These are phyloP conservation scores for Candida coleopterorum DNA, from an alignment of 805 yeast genomes.

Conservation along the genomic window DNA sequence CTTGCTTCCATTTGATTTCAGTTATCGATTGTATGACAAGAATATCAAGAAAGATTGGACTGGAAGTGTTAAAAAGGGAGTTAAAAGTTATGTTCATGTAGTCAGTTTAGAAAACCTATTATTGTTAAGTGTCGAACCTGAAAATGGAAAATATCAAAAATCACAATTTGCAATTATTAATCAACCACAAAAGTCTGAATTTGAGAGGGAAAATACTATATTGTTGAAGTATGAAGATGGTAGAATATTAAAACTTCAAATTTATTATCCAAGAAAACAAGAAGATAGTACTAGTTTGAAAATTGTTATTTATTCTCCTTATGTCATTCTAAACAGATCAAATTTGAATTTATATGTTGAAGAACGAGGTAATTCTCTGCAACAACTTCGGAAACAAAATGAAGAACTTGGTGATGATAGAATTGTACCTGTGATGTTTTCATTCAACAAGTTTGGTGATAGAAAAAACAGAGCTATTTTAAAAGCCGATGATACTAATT, in stretches of 20 bases:
- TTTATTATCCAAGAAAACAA: constrained; percentile 56
- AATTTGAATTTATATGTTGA: constrained; percentile 57
- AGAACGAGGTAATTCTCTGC: constrained; percentile 53
- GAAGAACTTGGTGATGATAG: constrained; percentile 18
- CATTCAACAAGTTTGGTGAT: constrained; percentile 59
- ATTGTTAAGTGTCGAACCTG: constrained; percentile 64
- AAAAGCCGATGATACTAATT: constrained; percentile 60
- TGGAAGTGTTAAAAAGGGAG: constrained; percentile 59
- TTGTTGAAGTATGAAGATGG: constrained; percentile 57
- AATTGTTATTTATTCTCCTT: constrained; percentile 77
- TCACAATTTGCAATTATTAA: constrained; percentile 77
- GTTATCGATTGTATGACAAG: constrained; percentile 73
- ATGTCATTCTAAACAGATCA: constrained; percentile 76
- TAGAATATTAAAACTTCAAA: constrained; percentile 56
- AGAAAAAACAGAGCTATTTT: constrained; percentile 63
- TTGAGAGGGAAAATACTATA: constrained; percentile 51
- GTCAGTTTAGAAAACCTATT: constrained; percentile 70
- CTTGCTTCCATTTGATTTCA: constrained; percentile 74
- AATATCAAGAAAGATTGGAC: constrained; percentile 63
- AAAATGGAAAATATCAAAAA: constrained; percentile 54
- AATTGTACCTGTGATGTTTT: constrained; percentile 69
- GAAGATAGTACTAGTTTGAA: constrained; percentile 56
- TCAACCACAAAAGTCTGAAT: constrained; percentile 47
- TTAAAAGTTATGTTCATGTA: constrained; percentile 69
- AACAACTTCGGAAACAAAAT: constrained; percentile 35